Evolutionary conservation across 1,284 basidiomycete genomes (phyloP).

Genomic region (Puccinia coronata): DNA sequence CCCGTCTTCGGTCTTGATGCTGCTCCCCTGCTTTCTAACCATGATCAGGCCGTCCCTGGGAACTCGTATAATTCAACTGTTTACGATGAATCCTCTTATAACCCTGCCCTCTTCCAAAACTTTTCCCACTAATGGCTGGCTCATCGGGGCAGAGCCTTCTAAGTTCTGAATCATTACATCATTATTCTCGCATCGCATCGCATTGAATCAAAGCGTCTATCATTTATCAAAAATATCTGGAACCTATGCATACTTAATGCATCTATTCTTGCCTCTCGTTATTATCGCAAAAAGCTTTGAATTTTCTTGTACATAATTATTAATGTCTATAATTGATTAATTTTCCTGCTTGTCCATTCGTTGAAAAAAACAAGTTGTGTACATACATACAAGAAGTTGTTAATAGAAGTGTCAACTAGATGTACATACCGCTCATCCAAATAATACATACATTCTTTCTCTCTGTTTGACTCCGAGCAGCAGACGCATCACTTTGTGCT

Average conservation of each 20-base stretch:
- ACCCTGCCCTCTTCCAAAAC: background rate
- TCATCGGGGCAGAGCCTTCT: background rate
- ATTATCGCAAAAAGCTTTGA: background rate
- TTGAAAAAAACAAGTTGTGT: conserved; percentile 1
- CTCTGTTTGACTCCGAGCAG: no score
- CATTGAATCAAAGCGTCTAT: background rate
- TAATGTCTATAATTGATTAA: background rate
- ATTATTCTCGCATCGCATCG: background rate
- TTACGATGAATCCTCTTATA: background rate
- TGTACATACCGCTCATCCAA: no score
- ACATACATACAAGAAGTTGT: no score
- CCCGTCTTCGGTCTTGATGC: background rate
- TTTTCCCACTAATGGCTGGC: background rate
- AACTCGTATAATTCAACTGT: background rate
- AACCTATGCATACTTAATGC: background rate
- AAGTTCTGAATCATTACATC: background rate
- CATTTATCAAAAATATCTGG: background rate
- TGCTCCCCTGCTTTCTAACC: background rate
- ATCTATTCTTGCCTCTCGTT: background rate
- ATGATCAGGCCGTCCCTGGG: background rate
- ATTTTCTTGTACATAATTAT: background rate
- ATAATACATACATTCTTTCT: no score
- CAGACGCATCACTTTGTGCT: no score
- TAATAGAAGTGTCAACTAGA: no score
- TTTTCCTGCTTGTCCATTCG: background rate